Base-by-base conservation (phyloP, 2,329 filamentous ascomycete genomes). In the Berkeleyomyces rouxiae region DNA sequence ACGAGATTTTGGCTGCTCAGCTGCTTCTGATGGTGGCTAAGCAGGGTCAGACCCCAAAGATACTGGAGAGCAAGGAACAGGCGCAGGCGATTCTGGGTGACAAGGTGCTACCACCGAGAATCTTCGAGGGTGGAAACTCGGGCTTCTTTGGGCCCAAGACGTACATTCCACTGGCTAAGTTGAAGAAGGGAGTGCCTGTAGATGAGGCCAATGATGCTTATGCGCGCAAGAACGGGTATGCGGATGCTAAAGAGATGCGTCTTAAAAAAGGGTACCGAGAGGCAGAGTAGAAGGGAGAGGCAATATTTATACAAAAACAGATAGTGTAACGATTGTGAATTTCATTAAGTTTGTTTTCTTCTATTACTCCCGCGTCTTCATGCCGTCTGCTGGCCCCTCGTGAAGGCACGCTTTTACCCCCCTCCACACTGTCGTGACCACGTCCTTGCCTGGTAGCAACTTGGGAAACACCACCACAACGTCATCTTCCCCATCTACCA, bases 391-490 rank as follows among this genome's bases (percentile, higher is more conserved):
- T 31, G 58, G 44, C 33, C 57, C 59, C 59, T 65, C 90, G 72
- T 90, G 95, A 65, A 99, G 76, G 74, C 91, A 96, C 63, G 82
- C 84, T 67, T 88, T 82, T 2, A 86, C 83, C 0, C 90, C 92
- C 68, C 90, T 84, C 93, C 93, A 97, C 1, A 97, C 92, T 67
- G 83, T 81, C 75, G 96, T 90, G 37, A 97, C 78, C 62, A 95
- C 86, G 58, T 77, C 78, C 63, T 88, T 77, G 64, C 83, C 75
- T 0, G 93, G 93, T 66, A 96, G 71, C 67, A 96, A 73, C 63
- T 80, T 81, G 2, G 92, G 92, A 71, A 99, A 99, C 2, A 97
- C 90, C n/a, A 99, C 92, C 0, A 97, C 88, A 3, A 95, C 81
- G 67, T 93, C 86, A 61, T 86, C 82, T 74, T 97, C 92, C 1